Evolutionary conservation across 495 filamentous ascomycete species (phyloP).

Genomic region (Lophiostoma macrostomum): DNA sequence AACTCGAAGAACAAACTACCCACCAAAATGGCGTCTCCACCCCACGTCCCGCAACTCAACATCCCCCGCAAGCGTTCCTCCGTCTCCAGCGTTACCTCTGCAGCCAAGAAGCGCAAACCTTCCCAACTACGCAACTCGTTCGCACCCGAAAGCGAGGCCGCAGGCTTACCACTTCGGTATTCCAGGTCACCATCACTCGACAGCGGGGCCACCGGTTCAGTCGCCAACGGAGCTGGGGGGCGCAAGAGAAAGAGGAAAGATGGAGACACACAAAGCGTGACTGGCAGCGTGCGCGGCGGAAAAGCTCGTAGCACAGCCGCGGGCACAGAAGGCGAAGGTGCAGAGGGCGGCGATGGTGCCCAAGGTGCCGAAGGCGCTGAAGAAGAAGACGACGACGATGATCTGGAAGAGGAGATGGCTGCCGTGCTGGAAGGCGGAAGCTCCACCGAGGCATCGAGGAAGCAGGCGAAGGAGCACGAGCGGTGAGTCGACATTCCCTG

Average conservation of each 20-base stretch:
- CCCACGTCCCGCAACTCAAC: slow-evolving; percentile 52
- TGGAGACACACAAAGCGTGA: slow-evolving; percentile 49
- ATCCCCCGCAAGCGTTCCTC: slow-evolving; percentile 59
- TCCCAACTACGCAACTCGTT: slow-evolving; percentile 85
- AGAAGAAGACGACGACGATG: slow-evolving; percentile 63
- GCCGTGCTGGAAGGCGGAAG: slow-evolving; percentile 57
- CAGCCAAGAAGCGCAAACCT: slow-evolving; percentile 55
- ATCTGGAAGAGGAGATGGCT: slow-evolving; percentile 58
- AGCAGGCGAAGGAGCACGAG: slow-evolving; percentile 63
- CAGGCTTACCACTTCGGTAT: slow-evolving; percentile 42
- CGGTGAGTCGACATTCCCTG: slow-evolving; percentile 18
- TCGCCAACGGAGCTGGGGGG: slow-evolving; percentile 29
- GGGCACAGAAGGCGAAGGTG: slow-evolving; percentile 36
- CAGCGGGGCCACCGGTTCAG: slow-evolving; percentile 60
- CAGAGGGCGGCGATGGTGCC: slow-evolving; percentile 31
- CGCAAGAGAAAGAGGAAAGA: slow-evolving; percentile 55
- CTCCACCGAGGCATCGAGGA: slow-evolving; percentile 64
- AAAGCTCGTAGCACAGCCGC: slow-evolving; percentile 48
- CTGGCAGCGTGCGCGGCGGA: slow-evolving; percentile 39
- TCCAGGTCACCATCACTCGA: slow-evolving; percentile 65
- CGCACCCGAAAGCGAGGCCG: slow-evolving; percentile 53
- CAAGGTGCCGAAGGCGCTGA: slow-evolving; percentile 51
- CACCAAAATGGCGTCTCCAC: slow-evolving; percentile 60
- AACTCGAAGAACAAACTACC: too few species aligned
- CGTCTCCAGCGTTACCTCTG: slow-evolving; percentile 42